phyloP scores from a whole-genome alignment of 352 stramenopile species.

The Pythium diclinum region DNA sequence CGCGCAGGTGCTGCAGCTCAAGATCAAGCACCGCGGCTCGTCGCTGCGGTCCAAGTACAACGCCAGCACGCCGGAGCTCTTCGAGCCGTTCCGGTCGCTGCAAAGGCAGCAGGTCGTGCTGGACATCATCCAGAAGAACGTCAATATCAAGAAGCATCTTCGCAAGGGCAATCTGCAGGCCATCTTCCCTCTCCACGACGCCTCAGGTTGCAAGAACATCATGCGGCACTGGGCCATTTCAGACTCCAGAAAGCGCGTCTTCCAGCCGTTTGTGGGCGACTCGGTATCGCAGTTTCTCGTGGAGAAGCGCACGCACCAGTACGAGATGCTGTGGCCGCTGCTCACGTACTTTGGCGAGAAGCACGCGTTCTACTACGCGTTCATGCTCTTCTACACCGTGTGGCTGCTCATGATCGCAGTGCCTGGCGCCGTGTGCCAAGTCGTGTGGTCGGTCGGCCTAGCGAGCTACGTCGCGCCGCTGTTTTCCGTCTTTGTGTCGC shows the following conservation, averaged over 20 bases:
- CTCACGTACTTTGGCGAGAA: slow-evolving; percentile 84
- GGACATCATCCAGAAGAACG: slow-evolving; percentile 70
- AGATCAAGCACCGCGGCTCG: slow-evolving; percentile 69
- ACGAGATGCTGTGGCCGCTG: slow-evolving; percentile 78
- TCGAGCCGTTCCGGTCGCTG: slow-evolving; percentile 70
- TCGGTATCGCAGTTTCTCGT: slow-evolving; percentile 59
- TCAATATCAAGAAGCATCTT: slow-evolving; percentile 63
- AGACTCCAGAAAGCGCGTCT: slow-evolving; percentile 35
- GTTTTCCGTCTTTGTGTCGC: slow-evolving; percentile 71
- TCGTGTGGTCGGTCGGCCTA: slow-evolving; percentile 37
- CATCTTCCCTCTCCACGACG: slow-evolving; percentile 70
- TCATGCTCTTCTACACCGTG: slow-evolving; percentile 68
- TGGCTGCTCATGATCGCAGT: slow-evolving; percentile 65
- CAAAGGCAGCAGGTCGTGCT: slow-evolving; percentile 75
- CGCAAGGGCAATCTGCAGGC: slow-evolving; percentile 45
- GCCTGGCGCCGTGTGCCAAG: slow-evolving; percentile 43
- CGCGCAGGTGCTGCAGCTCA: slow-evolving; percentile 59
- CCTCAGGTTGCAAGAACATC: slow-evolving; percentile 57
- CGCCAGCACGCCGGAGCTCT: slow-evolving; percentile 35
- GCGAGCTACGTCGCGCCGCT: slow-evolving; percentile 40
- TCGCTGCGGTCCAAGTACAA: slow-evolving; percentile 55
- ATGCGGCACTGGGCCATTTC: slow-evolving; percentile 55
- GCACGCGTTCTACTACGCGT: slow-evolving; percentile 77
- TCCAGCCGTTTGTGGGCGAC: slow-evolving; percentile 50
- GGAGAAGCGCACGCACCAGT: slow-evolving; percentile 58